phyloP scores from a whole-genome alignment of 495 filamentous ascomycete species.

The Xylaria scruposa region DNA sequence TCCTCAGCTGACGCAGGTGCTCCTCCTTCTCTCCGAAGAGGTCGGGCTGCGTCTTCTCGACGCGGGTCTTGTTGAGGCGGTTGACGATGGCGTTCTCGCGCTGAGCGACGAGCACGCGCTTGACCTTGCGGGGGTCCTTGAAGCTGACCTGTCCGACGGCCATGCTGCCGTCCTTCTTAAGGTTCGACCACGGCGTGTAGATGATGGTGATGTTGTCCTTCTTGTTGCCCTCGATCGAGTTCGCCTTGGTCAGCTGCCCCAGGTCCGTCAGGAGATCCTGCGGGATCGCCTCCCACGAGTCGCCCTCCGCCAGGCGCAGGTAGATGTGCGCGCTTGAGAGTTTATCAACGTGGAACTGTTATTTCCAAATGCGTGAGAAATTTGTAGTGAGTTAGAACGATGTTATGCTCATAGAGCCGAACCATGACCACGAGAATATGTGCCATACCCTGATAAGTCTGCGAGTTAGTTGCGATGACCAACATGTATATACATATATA shows the following conservation, averaged over 20 bases:
- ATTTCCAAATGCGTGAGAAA: slow-evolving; percentile 7
- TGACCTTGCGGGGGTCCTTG: slow-evolving; percentile 86
- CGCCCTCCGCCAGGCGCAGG: slow-evolving; percentile 78
- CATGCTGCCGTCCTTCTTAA: slow-evolving; percentile 96
- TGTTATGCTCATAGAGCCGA: neutral
- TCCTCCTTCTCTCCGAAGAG: slow-evolving; percentile 80
- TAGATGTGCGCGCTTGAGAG: slow-evolving; percentile 97
- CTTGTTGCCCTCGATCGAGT: slow-evolving; percentile 99
- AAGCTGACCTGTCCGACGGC: slow-evolving; percentile 93
- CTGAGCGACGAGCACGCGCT: slow-evolving; percentile 73
- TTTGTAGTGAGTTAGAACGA: neutral
- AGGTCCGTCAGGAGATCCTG: slow-evolving; percentile 80
- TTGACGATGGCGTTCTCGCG: slow-evolving; percentile 92
- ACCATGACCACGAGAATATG: neutral
- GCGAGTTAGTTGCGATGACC: slow-evolving; percentile 4
- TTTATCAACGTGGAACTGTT: slow-evolving; percentile 95
- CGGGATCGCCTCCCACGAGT: slow-evolving; percentile 85
- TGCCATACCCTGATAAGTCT: slow-evolving; percentile 37
- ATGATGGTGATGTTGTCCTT: slow-evolving; percentile 97
- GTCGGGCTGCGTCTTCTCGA: slow-evolving; percentile 79
- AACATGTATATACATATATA: neutral
- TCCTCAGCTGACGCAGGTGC: slow-evolving; percentile 68
- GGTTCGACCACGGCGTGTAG: slow-evolving; percentile 97
- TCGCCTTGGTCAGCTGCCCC: slow-evolving; percentile 95
- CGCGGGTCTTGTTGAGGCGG: slow-evolving; percentile 93